Conservation (phyloP, 2,329 filamentous ascomycete genomes). For the Epichloe gansuensis region DNA sequence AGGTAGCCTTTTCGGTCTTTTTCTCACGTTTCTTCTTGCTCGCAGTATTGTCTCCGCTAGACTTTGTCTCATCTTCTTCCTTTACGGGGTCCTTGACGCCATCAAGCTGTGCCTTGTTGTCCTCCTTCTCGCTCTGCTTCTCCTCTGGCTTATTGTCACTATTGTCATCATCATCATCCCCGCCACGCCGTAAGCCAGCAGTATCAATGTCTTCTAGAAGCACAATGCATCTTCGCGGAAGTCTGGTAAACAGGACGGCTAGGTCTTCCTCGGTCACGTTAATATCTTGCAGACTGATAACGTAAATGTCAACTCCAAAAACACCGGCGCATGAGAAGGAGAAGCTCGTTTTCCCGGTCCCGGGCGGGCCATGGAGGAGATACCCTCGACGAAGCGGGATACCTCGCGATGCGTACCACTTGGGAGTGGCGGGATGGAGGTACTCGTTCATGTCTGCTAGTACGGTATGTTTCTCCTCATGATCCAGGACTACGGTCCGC, state of each 20-base stretch:
- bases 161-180: constrained; percentile 20
- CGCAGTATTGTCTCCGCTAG: background rate
- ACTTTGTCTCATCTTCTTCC: constrained; percentile 23
- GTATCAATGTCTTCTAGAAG: constrained; percentile 60
- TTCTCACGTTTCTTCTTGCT: constrained; percentile 17
- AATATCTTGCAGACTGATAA: constrained; percentile 44
- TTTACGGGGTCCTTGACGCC: constrained; percentile 23
- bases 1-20: constrained; percentile 12
- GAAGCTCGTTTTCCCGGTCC: constrained; percentile 60
- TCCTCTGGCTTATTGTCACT: constrained; percentile 8
- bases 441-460: constrained; percentile 68
- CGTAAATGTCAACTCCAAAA: constrained; percentile 55
- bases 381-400: constrained; percentile 70
- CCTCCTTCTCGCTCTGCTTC: constrained; percentile 9
- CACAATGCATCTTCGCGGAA: constrained; percentile 53
- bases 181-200: constrained; percentile 35
- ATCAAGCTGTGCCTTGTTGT: constrained; percentile 10
- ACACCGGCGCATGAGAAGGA: constrained; percentile 54
- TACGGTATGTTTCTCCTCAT: constrained; percentile 51
- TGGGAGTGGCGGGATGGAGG: constrained; percentile 54
- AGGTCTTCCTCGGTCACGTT: constrained; percentile 51
- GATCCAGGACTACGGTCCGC: constrained; percentile 62
- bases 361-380: constrained; percentile 64
- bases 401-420: constrained; percentile 64
- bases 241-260: constrained; percentile 42